These are phyloP conservation scores for Hygrophoropsis aurantiaca DNA, from an alignment of 768 basidiomycete genomes.

Conservation along the genomic window DNA sequence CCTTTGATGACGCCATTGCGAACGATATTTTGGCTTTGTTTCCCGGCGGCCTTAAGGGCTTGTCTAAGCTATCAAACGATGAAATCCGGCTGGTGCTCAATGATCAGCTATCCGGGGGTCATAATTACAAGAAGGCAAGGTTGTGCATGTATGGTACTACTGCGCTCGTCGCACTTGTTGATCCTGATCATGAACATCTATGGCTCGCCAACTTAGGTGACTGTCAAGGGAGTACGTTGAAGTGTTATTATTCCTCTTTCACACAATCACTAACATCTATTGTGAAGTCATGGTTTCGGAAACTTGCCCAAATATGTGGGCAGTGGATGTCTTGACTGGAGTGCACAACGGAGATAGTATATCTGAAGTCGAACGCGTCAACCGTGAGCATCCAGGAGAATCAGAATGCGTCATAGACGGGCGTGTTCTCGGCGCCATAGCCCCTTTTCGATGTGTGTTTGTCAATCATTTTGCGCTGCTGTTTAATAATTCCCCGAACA, in stretches of 20 bases:
- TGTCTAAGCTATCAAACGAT: conserved; percentile 52
- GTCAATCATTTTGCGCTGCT: conserved; percentile 12
- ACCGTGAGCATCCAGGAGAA: conserved; percentile 66
- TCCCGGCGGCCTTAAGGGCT: conserved; percentile 49
- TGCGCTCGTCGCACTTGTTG: conserved; percentile 69
- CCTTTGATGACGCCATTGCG: conserved; percentile 68
- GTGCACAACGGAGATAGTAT: conserved; percentile 72
- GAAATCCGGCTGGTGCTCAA: conserved; percentile 62
- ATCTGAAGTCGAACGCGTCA: conserved; percentile 63
- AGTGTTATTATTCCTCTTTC: conserved; percentile 2
- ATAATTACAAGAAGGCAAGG: conserved; percentile 63
- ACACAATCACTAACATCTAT: conserved; percentile 13
- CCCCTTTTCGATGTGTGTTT: conserved; percentile 71
- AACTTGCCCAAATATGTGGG: conserved; percentile 52
- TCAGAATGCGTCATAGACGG: conserved; percentile 63
- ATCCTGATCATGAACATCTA: conserved; percentile 64
- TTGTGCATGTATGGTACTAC: conserved; percentile 82
- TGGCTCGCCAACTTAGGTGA: conserved; percentile 85
- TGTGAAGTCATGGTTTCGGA: conserved; percentile 50
- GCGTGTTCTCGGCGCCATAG: conserved; percentile 74
- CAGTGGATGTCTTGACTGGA: conserved; percentile 57
- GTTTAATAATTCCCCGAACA: conserved; percentile 10
- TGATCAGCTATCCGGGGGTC: conserved; percentile 56
- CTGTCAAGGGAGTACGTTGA: conserved; percentile 67
- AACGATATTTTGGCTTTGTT: conserved; percentile 65